These are phyloP conservation scores for Geotrichum candidum DNA, from an alignment of 1,139 yeast species.

Conservation along the genomic window DNA sequence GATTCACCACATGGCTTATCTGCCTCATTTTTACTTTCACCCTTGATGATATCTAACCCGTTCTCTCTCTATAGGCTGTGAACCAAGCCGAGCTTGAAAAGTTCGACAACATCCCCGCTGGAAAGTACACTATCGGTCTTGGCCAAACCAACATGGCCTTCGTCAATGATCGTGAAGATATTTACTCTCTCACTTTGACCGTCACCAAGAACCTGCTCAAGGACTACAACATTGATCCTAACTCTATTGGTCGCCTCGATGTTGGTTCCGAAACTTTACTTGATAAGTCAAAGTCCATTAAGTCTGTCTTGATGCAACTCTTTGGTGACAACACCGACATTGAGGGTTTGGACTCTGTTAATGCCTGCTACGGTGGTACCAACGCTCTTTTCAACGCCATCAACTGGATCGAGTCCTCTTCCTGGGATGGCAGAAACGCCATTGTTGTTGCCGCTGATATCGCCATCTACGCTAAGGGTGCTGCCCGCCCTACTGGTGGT, in stretches of 20 bases:
- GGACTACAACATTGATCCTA: conserved; percentile 76
- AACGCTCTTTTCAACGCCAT: conserved; percentile 87
- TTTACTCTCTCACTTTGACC: conserved; percentile 85
- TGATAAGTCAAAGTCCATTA: conserved; percentile 96
- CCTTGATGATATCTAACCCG: neutral
- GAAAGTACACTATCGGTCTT: conserved; percentile 96
- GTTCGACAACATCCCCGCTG: conserved; percentile 79
- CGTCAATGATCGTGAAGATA: conserved; percentile 96
- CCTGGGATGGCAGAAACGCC: conserved; percentile 99
- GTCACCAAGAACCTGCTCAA: conserved; percentile 69
- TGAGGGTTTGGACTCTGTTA: conserved; percentile 94
- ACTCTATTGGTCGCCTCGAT: conserved; percentile 85
- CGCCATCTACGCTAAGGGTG: conserved; percentile 94
- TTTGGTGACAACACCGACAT: conserved; percentile 84
- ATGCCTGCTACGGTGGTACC: conserved; percentile 99
- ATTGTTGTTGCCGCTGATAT: conserved; percentile 96
- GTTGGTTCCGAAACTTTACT: conserved; percentile 97
- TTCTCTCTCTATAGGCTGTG: conserved; percentile 47
- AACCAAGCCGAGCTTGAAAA: conserved; percentile 84
- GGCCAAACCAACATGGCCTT: conserved; percentile 98
- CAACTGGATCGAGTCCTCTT: conserved; percentile 93
- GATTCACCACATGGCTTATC: neutral
- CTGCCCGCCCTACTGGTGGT: conserved; percentile 99
- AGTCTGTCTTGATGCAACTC: conserved; percentile 91
- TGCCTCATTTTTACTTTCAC: neutral